Evolutionary conservation across 371 early-diverging fungal genomes (phyloP), one percentile per base, ranked within the genome.

Genomic region (Cladochytrium tenue): DNA sequence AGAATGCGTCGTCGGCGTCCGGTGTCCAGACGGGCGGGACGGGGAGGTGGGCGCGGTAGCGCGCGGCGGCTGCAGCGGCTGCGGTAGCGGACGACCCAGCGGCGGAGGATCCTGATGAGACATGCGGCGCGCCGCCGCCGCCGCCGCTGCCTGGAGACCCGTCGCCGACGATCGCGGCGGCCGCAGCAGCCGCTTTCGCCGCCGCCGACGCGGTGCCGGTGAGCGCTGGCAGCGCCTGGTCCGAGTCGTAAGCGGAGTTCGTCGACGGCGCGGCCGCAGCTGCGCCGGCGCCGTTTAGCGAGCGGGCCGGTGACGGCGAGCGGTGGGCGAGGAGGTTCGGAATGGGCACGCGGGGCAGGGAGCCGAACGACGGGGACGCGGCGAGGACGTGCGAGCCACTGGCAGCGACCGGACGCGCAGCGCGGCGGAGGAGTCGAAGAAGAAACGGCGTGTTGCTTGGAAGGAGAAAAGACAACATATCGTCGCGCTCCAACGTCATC

Each of bases 391-490:
- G n/a, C 43, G 43, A 43, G 43, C 13, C 7, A 7, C 13, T 43
- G 13, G 43, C 7, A 43, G 43, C 43, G 43, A 20, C 43, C 13
- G 13, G 7, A 20, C 43, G 43, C 13, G 43, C 43, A 20, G 43
- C 43, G 43, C 43, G 43, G 43, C 43, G 43, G 13, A 43, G 43
- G 7, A 7, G 43, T 20, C 43, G 43, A 20, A 31, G 17, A 27
- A 5, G 15, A 7, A 27, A 27, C 62, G 32, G 7, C 30, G 27
- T 13, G 27, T 31, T 63, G 32, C 53, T 63, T 55, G 55, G 63
- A 32, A 25, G 20, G 15, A 63, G 56, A 28, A 63, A 63, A 25
- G 63, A 25, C n/a, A 63, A 17, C 2, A 56, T 55, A 20, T 63
- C 63, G 7, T 28, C 32, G 2, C 34, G 26, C 26, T 33, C 27